Conservation (phyloP, 2,329 filamentous ascomycete genomes). For the Penicillium sp. region DNA sequence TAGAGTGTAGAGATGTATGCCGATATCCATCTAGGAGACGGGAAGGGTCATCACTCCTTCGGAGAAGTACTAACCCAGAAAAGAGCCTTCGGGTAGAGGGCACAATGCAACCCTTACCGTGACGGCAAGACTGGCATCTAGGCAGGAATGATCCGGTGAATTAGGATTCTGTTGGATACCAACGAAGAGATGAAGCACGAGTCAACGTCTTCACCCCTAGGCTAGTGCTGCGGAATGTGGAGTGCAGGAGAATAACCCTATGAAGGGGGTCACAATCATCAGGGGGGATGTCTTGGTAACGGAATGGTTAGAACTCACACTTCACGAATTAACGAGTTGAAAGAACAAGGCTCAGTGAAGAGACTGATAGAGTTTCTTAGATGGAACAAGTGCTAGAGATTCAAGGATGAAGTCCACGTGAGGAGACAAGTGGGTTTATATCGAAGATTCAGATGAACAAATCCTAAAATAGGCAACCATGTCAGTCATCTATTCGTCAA, state of each 20-base stretch:
- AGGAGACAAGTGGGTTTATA: conserved; percentile 6
- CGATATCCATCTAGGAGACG: conserved; percentile 16
- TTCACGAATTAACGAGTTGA: conserved; percentile 32
- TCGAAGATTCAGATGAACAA: conserved; percentile 7
- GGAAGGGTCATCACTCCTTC: conserved; percentile 26
- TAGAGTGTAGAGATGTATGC: conserved; percentile 14
- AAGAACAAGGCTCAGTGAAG: conserved; percentile 28
- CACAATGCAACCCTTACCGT: conserved; percentile 46
- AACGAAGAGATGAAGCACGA: conserved; percentile 46
- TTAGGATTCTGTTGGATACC: conserved; percentile 37
- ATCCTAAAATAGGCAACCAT: neutral
- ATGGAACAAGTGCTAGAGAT: conserved; percentile 21
- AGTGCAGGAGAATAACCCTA: conserved; percentile 40
- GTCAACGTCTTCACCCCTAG: conserved; percentile 49
- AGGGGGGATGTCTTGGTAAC: conserved; percentile 36
- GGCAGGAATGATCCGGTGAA: conserved; percentile 45
- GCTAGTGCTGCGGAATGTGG: conserved; percentile 41
- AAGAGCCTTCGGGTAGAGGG: conserved; percentile 42
- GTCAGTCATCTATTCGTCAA: conserved; percentile 4
- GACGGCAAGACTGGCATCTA: conserved; percentile 48
- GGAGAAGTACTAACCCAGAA: conserved; percentile 44
- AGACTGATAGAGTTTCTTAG: conserved; percentile 20
- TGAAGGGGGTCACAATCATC: conserved; percentile 41
- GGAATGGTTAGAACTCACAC: conserved; percentile 36
- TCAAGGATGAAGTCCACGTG: conserved; percentile 25